Evolutionary conservation across 2,329 filamentous ascomycete genomes (phyloP), one percentile per base, ranked within the genome.

Genomic region (Colletotrichum horii): DNA sequence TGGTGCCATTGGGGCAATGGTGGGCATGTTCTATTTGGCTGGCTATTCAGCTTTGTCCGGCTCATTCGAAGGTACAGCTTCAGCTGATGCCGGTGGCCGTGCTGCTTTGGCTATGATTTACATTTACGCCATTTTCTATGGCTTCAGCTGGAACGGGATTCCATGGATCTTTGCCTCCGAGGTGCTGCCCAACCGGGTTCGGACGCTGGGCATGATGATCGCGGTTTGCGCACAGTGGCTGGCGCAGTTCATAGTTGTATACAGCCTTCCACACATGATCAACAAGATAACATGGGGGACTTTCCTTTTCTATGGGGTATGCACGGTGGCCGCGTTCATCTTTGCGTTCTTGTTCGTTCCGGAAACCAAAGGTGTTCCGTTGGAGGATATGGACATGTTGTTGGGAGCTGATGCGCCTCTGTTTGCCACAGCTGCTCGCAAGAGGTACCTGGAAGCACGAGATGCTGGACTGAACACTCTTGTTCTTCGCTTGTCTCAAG

Each of bases 41-140:
- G 52, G 22, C 52, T 58, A 24, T 2, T 58, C 52, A 14, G 52
- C 22, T 12, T 0, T 58, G 22, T 24, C 52, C 2, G 26, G 16
- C 52, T 58, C 52, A 24, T 58, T 58, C 22, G 8, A 58, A 24
- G 26, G 14, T 28, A 15, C 2, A 28, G 14, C 26, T 1, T 1
- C 52, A 0, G 14, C 52, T 0, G 26, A 58, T 19, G 52, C 52
- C 22, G 52, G 52, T 0, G 16, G 22, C 0, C 12, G 26, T 19
- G 4, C 52, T 8, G 52, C 52, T 0, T 14, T 28, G 52, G 52
- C 52, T 24, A 15, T 58, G 14, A 16, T 58, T 26, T 58, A 58
- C 52, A 58, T 58, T 15, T 58, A 24, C 12, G 52, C 14, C 52
- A 19, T 28, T 8, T 15, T 24, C 0, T 58, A 58, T 22, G 52